phyloP scores from a whole-genome alignment of 352 stramenopile genomes.

The Phytophthora meadii region DNA sequence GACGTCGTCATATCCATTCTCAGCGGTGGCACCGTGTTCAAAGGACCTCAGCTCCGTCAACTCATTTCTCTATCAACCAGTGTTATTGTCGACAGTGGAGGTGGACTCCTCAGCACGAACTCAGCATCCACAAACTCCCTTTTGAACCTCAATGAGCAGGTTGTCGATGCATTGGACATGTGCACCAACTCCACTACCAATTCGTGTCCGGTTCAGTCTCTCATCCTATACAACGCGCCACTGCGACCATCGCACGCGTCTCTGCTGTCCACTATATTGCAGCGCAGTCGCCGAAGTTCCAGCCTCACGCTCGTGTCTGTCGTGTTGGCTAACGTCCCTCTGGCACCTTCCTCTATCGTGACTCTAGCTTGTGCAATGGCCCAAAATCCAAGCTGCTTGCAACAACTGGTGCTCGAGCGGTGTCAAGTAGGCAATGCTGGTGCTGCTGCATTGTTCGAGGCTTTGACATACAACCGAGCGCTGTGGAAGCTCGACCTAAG shows the following conservation, averaged over 20 bases:
- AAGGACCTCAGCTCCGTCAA: conserved; percentile 56
- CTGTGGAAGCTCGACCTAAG: conserved; percentile 84
- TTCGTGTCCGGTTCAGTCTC: conserved; percentile 53
- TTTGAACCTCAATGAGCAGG: conserved; percentile 52
- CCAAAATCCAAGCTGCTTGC: conserved; percentile 55
- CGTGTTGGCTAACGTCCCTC: conserved; percentile 63
- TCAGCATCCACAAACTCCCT: conserved; percentile 1
- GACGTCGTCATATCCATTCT: background rate
- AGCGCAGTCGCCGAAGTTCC: conserved; percentile 33
- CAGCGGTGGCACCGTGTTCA: conserved; percentile 52
- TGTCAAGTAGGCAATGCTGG: conserved; percentile 63
- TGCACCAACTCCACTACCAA: conserved; percentile 13
- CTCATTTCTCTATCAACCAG: conserved; percentile 63
- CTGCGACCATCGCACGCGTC: conserved; percentile 44
- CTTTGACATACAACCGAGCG: conserved; percentile 47
- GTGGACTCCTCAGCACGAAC: conserved; percentile 6
- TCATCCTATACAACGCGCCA: conserved; percentile 76
- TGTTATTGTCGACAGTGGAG: conserved; percentile 62
- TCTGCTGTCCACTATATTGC: conserved; percentile 45
- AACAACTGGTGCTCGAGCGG: conserved; percentile 77
- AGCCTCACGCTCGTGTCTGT: conserved; percentile 52
- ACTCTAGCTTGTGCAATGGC: conserved; percentile 54
- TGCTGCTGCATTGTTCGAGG: conserved; percentile 57
- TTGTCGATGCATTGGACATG: conserved; percentile 55
- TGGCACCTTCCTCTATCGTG: conserved; percentile 46